Evolutionary conservation across 169 alveolate genomes (phyloP).

Genomic region (Cryptosporidium muris): DNA sequence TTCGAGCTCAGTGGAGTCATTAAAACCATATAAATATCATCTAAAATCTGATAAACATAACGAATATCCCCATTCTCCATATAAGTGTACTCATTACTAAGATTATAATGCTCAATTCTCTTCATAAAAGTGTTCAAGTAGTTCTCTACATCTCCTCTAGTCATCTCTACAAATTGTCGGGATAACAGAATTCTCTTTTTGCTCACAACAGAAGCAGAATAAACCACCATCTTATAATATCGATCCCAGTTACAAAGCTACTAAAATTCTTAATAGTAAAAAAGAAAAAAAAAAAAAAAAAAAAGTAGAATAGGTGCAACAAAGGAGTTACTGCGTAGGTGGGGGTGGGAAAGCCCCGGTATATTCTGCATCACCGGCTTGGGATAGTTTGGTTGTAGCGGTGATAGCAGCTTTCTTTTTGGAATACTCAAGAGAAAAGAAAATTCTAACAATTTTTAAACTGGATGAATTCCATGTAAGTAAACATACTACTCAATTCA

Average conservation of each 20-base stretch:
- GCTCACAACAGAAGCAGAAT: conserved; percentile 81
- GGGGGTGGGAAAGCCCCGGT: too few species aligned
- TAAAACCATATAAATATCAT: conserved; percentile 82
- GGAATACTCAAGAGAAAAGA: too few species aligned
- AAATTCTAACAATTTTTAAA: too few species aligned
- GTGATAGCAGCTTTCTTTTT: too few species aligned
- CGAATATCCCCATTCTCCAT: conserved; percentile 86
- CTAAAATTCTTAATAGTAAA: neutral
- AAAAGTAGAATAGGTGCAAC: neutral
- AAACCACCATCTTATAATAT: conserved; percentile 78
- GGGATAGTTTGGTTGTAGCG: too few species aligned
- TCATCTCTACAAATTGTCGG: conserved; percentile 87
- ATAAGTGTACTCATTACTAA: conserved; percentile 84
- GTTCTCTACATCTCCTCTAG: conserved; percentile 86
- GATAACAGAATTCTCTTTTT: conserved; percentile 85
- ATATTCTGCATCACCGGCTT: too few species aligned
- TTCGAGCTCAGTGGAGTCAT: conserved; percentile 86
- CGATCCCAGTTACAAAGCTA: neutral
- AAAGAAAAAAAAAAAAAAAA: neutral
- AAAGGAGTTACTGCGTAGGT: too few species aligned
- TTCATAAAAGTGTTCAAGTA: conserved; percentile 70
- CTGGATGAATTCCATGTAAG: neutral
- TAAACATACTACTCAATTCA: neutral
- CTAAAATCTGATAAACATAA: conserved; percentile 88
- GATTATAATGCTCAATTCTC: conserved; percentile 12